A percentile compares a stretch with the other conserved stretches of the same genome.
phyloP scores from a whole-genome alignment of 345 rosid genomes.

The Abelmoschus esculentus region DNA sequence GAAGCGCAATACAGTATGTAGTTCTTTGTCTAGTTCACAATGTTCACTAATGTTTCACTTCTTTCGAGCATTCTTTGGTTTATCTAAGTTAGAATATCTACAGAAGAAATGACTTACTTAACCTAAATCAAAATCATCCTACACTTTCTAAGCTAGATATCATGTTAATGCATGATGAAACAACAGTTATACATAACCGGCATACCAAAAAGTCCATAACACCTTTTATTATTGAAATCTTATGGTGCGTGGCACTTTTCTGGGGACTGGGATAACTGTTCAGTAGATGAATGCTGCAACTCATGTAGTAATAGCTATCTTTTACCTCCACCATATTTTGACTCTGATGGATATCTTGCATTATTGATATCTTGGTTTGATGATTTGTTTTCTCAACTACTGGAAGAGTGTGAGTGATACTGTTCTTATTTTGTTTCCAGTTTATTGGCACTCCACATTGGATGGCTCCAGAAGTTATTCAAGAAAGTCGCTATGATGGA shows the following conservation, averaged over 20 bases:
- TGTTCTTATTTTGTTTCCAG: conserved; percentile 31
- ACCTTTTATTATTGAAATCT: neutral
- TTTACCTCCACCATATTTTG: neutral
- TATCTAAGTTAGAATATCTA: conserved; percentile 2
- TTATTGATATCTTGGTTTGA: neutral
- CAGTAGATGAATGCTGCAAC: neutral
- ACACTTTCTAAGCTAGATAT: neutral
- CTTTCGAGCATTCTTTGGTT: conserved; percentile 10
- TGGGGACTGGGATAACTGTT: neutral
- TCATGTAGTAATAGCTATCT: neutral
- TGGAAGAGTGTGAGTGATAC: neutral
- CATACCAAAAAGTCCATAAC: neutral
- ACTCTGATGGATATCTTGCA: neutral
- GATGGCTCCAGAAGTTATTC: conserved; percentile 99
- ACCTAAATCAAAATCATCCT: neutral
- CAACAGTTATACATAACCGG: neutral
- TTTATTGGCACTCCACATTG: conserved; percentile 99
- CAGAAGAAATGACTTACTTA: neutral
- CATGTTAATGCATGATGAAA: neutral
- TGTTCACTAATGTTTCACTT: neutral
- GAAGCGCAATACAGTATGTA: conserved; percentile 81
- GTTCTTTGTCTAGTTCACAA: neutral
- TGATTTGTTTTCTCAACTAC: neutral
- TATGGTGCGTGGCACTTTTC: conserved; percentile 3
- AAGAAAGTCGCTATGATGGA: conserved; percentile 73